Base-by-base conservation (phyloP, 164 flowering plant genomes). In the Akebia trifoliata region DNA sequence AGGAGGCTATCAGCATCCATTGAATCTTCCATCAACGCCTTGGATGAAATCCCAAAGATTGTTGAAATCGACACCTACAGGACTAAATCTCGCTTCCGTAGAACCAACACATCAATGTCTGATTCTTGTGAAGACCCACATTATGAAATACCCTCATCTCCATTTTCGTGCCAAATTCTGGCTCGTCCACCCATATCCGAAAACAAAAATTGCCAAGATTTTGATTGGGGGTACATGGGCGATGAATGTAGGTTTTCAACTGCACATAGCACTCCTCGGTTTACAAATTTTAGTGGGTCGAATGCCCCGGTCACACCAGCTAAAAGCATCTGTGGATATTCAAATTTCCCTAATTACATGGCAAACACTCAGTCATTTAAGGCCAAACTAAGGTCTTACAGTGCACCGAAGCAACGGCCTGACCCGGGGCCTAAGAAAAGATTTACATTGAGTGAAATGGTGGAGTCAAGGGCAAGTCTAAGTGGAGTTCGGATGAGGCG, bases 341-440 rank as follows among this genome's bases (percentile, higher is more conserved):
- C 77, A 0, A 73, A 78, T 56, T 69, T n/a, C 66, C 94, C 94
- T 0, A 77, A 70, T 53, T 89, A 86, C 60, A 89, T 89, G 97
- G 78, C 94, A 0, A 80, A 70, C 44, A 89, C 97, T 0, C 76
- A 84, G 34, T 86, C 94, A 0, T 89, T 80, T 36, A 72, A 64
- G 39, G 97, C 97, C 1, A 89, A 89, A 46, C 44, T 71, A 53
- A 70, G 97, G 74, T 86, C 94, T 21, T 72, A 67, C 7, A 86
- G 94, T 49, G 94, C 91, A 0, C 97, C 97, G 1, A 89, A 78
- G 69, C 94, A 89, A 36, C 77, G 97, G 57, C 97, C 91, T 0
- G 94, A 86, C 56, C 66, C 80, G 6, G 65, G 68, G 10, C 60
- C 78, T 0, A 85, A 68, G 75, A 83, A 79, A 73, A 70, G 70